A percentile compares a stretch with the other conserved stretches of the same genome.
phyloP scores from a whole-genome alignment of 495 filamentous ascomycete genomes.

The Hypoxylon trugodes region DNA sequence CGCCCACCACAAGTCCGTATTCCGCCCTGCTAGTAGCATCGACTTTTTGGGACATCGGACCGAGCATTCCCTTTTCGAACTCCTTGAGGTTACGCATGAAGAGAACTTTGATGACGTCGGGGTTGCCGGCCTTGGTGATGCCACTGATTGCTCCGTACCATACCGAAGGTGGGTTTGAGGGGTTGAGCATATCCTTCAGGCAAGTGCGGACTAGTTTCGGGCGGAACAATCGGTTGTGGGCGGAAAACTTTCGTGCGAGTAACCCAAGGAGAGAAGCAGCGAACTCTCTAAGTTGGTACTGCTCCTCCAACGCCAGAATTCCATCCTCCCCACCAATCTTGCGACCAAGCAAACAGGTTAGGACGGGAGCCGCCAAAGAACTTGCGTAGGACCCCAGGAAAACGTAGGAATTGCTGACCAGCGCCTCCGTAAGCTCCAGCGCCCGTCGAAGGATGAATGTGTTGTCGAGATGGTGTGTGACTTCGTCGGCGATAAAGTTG shows the following conservation, averaged over 20 bases:
- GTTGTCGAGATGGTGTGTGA: slow-evolving; percentile 87
- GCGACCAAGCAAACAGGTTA: slow-evolving; percentile 90
- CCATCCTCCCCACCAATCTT: slow-evolving; percentile 69
- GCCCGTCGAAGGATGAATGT: slow-evolving; percentile 87
- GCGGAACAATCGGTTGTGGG: slow-evolving; percentile 77
- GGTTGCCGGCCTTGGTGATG: slow-evolving; percentile 75
- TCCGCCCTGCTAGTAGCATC: slow-evolving; percentile 61
- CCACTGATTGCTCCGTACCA: slow-evolving; percentile 89
- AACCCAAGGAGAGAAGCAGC: slow-evolving; percentile 78
- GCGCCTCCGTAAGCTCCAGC: slow-evolving; percentile 83
- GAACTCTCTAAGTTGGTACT: slow-evolving; percentile 84
- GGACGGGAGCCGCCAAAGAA: slow-evolving; percentile 84
- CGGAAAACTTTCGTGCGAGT: slow-evolving; percentile 77
- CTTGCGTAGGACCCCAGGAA: slow-evolving; percentile 91
- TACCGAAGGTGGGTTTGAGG: slow-evolving; percentile 76
- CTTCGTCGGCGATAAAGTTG: slow-evolving; percentile 91
- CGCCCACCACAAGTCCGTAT: slow-evolving; percentile 68
- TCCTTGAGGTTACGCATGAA: slow-evolving; percentile 81
- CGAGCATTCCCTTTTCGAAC: slow-evolving; percentile 73
- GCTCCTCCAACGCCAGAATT: slow-evolving; percentile 57
- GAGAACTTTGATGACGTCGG: slow-evolving; percentile 79
- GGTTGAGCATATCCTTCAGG: slow-evolving; percentile 89
- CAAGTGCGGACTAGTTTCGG: slow-evolving; percentile 90
- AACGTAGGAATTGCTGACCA: slow-evolving; percentile 82
- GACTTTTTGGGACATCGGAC: slow-evolving; percentile 65